Conservation (phyloP, 2,329 filamentous ascomycete genomes). For the Colletotrichum salicis region DNA sequence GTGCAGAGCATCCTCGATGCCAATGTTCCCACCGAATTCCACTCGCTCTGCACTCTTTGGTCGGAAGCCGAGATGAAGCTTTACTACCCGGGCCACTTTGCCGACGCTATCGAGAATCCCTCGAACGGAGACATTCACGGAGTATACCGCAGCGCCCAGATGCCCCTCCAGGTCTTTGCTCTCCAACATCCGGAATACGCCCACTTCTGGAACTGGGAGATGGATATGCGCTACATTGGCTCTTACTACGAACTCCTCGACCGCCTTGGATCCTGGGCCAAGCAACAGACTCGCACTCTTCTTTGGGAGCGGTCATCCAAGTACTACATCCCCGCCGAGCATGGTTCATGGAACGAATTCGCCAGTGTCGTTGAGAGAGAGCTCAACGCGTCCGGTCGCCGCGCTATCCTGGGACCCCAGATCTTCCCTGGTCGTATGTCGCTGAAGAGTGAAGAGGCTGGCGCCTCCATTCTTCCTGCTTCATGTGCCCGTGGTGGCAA, state of each 20-base stretch:
- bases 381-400: slow-evolving; percentile 59
- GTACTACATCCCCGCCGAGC: slow-evolving; percentile 79
- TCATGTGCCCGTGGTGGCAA: slow-evolving; percentile 66
- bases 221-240: slow-evolving; percentile 73
- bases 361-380: slow-evolving; percentile 71
- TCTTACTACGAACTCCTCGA: slow-evolving; percentile 80
- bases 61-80: slow-evolving; percentile 85
- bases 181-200: slow-evolving; percentile 72
- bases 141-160: slow-evolving; percentile 74
- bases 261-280: slow-evolving; percentile 73
- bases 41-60: slow-evolving; percentile 83
- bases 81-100: slow-evolving; percentile 78
- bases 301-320: slow-evolving; percentile 82
- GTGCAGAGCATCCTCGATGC: slow-evolving; percentile 77
- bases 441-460: slow-evolving; percentile 62
- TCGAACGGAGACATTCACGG: slow-evolving; percentile 70
- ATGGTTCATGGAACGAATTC: slow-evolving; percentile 80
- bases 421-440: slow-evolving; percentile 58
- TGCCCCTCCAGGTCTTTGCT: slow-evolving; percentile 73
- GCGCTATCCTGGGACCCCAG: slow-evolving; percentile 77
- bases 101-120: slow-evolving; percentile 71
- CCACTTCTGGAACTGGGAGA: slow-evolving; percentile 78
- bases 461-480: slow-evolving; percentile 63
- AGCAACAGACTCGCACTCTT: slow-evolving; percentile 74
- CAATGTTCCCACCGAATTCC: slow-evolving; percentile 78